Base-by-base conservation (phyloP, 1,284 basidiomycete species). In the Boletus sp. region DNA sequence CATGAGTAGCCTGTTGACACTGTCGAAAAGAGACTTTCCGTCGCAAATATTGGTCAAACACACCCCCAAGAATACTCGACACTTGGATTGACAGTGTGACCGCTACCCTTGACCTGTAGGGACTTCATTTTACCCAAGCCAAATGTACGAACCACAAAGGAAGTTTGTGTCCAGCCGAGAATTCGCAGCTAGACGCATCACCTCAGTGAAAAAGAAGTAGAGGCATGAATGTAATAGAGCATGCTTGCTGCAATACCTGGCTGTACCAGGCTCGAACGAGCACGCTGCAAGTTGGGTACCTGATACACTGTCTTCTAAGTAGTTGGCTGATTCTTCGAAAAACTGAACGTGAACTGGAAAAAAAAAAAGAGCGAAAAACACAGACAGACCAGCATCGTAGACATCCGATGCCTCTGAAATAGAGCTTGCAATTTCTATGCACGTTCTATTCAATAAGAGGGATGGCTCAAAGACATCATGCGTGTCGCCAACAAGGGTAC, bases 181-280 rank as follows among this genome's bases (percentile, higher is more conserved):
- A 60, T 53, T 13, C 2, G 37, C 9, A 57, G 23, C 55, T 60
- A 29, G 29, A 36, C 14, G 26, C 1, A 13, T 3, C 10, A 2
- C 14, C 8, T 9, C 30, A 3, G 12, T 19, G 13, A 26, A 37
- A 8, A 4, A 20, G 13, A 34, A 20, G 7, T n/a, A n/a, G n/a
- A 0, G 14, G 8, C 10, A 4, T 7, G 19, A 4, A 29, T 27
- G 16, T 9, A 25, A 13, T 13, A 22, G 34, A 34, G 17, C 3
- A 5, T 29, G 43, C 70, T 57, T 60, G 76, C 79, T 32, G 73
- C 75, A 20, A 57, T 17, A 54, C 48, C 64, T 62, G 0, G 70
- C 57, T 0, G 70, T 73, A 8, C 72, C 75, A 3, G 78, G 78
- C 52, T 78, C 73, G 6, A 81, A 77, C 13, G 72, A 72, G 56